Evolutionary conservation across 352 stramenopile species (phyloP), one percentile per base, ranked within the genome.

Genomic region (Phytopythium delawarense): DNA sequence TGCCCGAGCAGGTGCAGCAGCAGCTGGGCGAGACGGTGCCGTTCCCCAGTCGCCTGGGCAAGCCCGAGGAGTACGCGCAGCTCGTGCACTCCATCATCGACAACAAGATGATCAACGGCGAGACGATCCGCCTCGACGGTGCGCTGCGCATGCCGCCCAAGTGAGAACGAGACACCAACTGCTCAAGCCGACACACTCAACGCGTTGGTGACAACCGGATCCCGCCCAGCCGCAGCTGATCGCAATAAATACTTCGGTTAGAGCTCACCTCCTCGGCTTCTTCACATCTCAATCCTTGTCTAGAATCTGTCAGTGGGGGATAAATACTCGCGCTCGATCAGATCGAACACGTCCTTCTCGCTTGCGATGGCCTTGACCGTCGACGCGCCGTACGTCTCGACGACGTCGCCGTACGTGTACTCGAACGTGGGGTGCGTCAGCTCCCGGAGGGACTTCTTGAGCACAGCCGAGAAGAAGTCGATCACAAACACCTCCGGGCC

Each of bases 61-160:
- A 96, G 40, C 96, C 97, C 16, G 82, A 96, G 58, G 96, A 99
- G 72, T 99, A 96, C 75, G 97, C 94, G 13, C 83, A 98, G 61
- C 78, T 99, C 37, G 96, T 97, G 54, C 88, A 96, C 58, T 69
- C 81, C 25, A 99, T 99, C 69, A 89, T 99, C 59, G 85, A 97
- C 61, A 99, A 99, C 84, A 91, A 90, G 62, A 99, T 99, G 92
- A 78, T 99, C 48, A 99, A 99, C 70, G 97, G 97, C 57, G 96
- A 99, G 76, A 91, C 94, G 2, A 99, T 99, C 71, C 90, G 97
- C 44, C 80, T 99, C 28, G 97, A 99, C 73, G 97, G 97, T 35
- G 97, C 92, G 11, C 73, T 99, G 23, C 87, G 97, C 56, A 99
- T 99, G 96, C 88, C 85, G 21, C 88, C 88, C 35, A 96, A 95